These are phyloP conservation scores for Trichoderma polysporum DNA, from an alignment of 2,329 filamentous ascomycete genomes.

Conservation along the genomic window DNA sequence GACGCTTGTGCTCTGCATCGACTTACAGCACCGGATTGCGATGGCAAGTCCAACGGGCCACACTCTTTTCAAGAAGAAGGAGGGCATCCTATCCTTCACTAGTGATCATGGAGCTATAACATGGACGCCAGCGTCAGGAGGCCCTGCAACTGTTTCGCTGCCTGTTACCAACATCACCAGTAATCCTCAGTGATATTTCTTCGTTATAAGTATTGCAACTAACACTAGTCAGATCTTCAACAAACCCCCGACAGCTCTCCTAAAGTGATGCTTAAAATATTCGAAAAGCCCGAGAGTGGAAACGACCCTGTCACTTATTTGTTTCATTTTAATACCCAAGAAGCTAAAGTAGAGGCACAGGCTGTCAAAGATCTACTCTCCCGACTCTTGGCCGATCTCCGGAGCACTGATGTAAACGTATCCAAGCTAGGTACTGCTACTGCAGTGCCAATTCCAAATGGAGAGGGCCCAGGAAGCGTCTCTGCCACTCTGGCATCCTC, in stretches of 20 bases:
- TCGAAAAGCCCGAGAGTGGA: conserved; percentile 64
- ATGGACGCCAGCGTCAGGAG: conserved; percentile 73
- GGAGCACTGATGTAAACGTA: conserved; percentile 53
- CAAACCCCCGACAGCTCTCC: conserved; percentile 85
- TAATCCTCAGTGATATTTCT: conserved; percentile 39
- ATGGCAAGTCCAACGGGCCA: conserved; percentile 65
- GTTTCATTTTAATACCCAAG: conserved; percentile 83
- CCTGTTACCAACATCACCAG: conserved; percentile 77
- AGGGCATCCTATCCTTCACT: conserved; percentile 77
- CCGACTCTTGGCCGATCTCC: conserved; percentile 68
- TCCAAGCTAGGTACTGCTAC: conserved; percentile 41
- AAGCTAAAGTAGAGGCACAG: conserved; percentile 81
- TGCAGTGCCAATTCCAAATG: conserved; percentile 32
- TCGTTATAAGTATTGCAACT: background rate
- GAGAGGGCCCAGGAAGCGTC: conserved; percentile 39
- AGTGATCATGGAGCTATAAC: conserved; percentile 70
- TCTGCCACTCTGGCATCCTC: conserved; percentile 78
- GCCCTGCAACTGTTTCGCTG: conserved; percentile 66
- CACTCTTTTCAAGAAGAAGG: conserved; percentile 91
- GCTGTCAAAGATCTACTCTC: conserved; percentile 80
- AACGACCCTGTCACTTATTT: conserved; percentile 69
- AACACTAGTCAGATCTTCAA: conserved; percentile 68
- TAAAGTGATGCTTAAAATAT: conserved; percentile 93
- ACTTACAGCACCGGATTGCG: background rate
- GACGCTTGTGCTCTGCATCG: background rate